These are phyloP conservation scores for Aureobasidium sp. DNA, from an alignment of 2,329 filamentous ascomycete species.

Conservation along the genomic window DNA sequence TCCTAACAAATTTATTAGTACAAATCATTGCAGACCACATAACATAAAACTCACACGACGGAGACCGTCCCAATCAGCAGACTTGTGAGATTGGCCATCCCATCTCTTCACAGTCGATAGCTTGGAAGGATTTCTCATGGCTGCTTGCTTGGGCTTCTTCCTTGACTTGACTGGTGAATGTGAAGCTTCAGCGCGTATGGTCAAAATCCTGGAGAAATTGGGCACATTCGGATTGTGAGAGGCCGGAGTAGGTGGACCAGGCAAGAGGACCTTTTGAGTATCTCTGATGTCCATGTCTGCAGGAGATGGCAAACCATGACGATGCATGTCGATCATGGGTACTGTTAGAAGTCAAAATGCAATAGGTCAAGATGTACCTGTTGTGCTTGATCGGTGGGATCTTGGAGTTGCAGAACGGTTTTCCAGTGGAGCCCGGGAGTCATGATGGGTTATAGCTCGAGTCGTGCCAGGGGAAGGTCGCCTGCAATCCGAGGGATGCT, in stretches of 20 bases:
- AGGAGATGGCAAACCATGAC: neutral
- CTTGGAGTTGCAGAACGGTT: neutral
- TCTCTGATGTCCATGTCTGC: neutral
- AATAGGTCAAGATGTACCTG: constrained; percentile 7
- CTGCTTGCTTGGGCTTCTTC: neutral
- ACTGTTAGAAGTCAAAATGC: neutral
- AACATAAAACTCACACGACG: constrained; percentile 12
- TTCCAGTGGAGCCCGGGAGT: neutral
- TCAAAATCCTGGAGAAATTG: constrained; percentile 10
- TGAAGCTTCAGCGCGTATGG: neutral
- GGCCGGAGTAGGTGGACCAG: neutral
- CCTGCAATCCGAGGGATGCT: neutral
- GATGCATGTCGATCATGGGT: constrained; percentile 3
- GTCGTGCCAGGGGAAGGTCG: neutral
- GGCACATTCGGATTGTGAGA: neutral
- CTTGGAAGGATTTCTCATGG: neutral
- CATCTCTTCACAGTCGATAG: constrained; percentile 8
- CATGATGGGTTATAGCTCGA: neutral
- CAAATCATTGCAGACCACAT: too few species aligned
- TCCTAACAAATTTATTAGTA: constrained; percentile 43
- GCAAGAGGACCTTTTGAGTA: constrained; percentile 3
- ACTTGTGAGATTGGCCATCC: constrained; percentile 11
- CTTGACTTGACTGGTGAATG: neutral
- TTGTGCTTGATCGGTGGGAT: neutral
- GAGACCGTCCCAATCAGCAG: constrained; percentile 15